Evolutionary conservation across 345 rosid genomes (phyloP).

Genomic region (Mercurialis annua): DNA sequence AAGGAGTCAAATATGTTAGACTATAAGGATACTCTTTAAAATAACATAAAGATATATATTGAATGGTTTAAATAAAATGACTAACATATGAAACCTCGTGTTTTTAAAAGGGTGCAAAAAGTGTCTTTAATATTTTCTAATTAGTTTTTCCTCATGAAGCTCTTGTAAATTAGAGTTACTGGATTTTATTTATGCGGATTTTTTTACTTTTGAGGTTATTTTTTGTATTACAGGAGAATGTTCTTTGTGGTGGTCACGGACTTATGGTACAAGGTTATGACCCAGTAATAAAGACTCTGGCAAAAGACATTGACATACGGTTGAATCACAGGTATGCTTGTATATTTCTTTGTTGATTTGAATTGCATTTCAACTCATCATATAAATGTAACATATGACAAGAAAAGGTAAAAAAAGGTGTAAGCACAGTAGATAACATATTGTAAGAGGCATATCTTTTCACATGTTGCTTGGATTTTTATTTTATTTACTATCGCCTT

Average conservation of each 20-base stretch:
- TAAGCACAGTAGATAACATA: no score
- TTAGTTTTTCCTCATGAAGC: background rate
- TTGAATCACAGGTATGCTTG: slow-evolving; percentile 58
- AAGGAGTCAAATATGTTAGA: no score
- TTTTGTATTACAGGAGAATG: slow-evolving; percentile 58
- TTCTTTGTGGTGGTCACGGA: slow-evolving; percentile 92
- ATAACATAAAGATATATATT: no score
- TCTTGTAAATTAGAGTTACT: background rate
- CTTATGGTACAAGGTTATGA: slow-evolving; percentile 89
- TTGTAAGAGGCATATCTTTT: no score
- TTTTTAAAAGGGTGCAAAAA: no score
- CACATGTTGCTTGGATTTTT: no score
- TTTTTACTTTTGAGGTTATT: slow-evolving; percentile 18
- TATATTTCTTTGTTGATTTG: background rate
- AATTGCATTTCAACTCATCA: background rate
- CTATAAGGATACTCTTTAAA: no score
- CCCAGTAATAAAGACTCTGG: slow-evolving; percentile 76
- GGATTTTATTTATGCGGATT: background rate
- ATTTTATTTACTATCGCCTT: no score
- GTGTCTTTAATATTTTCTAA: background rate
- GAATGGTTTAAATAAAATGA: no score
- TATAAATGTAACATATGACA: background rate
- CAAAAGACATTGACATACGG: slow-evolving; percentile 66
- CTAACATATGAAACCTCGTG: no score
- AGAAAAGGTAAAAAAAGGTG: background rate